Base-by-base conservation (phyloP, 2,329 filamentous ascomycete species). In the Mycocentrospora acerina region DNA sequence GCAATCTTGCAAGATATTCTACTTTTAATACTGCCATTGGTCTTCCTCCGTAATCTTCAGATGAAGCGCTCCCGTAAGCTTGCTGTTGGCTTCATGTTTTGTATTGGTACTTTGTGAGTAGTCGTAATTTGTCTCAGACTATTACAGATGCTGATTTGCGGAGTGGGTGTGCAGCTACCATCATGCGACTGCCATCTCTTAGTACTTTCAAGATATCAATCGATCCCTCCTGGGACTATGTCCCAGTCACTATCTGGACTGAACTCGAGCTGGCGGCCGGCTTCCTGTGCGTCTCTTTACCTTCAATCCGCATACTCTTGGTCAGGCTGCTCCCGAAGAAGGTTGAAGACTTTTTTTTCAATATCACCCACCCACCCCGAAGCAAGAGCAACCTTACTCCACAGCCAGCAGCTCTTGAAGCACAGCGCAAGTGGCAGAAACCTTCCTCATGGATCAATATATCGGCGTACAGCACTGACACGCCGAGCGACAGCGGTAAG, bases 1-100 rank as follows among this genome's bases (percentile, higher is more conserved):
- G 49, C 57, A 9, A 55, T 62, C 22, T 44, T 43, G 2, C 55
- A 60, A 29, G 60, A 64, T 31, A 8, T 62, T 4, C 42, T 57
- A 1, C 44, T 64, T 2, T 36, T 64, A 7, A 35, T 53, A 3
- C 24, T 62, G 1, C 60, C 60, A 1, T 22, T 64, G 10, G 16
- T 50, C 2, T 57, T 42, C 24, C 46, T 62, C 16, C 30, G 39
- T 5, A 55, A 51, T 5, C 33, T 62, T 1, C 51, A 60, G 15
- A 59, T 59, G 36, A 49, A 46, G 22, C 32, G 45, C 6, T 42
- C 37, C 13, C 44, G 46, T 7, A 60, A 60, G 32, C 24, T 54
- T n/a, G 55, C 48, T 1, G 52, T 59, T 9, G 44, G 43, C 3
- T 29, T 56, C 27, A 59, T 61, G 55, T 62, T 62, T 28, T 26